Evolutionary conservation across 164 flowering plant genomes (phyloP).

Genomic region (Kingdonia uniflora): DNA sequence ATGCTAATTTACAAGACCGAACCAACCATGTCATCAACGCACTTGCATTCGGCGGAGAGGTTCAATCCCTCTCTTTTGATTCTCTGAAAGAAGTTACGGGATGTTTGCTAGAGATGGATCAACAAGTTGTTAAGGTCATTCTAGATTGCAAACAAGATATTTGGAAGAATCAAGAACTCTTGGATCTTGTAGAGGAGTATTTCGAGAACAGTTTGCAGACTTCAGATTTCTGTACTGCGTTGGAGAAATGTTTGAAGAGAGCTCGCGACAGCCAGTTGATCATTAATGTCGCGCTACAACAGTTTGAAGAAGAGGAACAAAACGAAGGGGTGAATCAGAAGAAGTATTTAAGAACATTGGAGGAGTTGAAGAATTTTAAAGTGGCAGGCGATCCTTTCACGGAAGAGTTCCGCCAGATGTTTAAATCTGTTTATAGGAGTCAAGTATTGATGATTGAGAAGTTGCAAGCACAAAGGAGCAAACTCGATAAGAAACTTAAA

Average conservation of each 20-base stretch:
- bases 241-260: constrained; percentile 55
- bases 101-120: constrained; percentile 62
- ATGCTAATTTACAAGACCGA: constrained; percentile 38
- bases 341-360: constrained; percentile 30
- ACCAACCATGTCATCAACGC: constrained; percentile 46
- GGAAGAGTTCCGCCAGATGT: constrained; percentile 44
- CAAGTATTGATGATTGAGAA: constrained; percentile 54
- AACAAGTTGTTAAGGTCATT: constrained; percentile 59
- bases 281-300: constrained; percentile 45
- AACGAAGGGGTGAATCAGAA: constrained; percentile 23
- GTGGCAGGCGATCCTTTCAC: constrained; percentile 61
- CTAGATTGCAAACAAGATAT: constrained; percentile 53
- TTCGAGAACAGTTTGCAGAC: constrained; percentile 63
- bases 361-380: constrained; percentile 50
- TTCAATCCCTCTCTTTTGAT: constrained; percentile 48
- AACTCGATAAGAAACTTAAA: constrained; percentile 62
- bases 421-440: constrained; percentile 42
- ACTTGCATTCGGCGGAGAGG: constrained; percentile 43
- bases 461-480: constrained; percentile 37
- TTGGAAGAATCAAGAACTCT: constrained; percentile 57
- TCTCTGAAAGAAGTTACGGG: constrained; percentile 57
- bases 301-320: constrained; percentile 53
- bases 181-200: constrained; percentile 61
- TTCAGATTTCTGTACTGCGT: constrained; percentile 59
- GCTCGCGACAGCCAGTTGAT: constrained; percentile 59